Evolutionary conservation across 305 asterid species (phyloP).

Genomic region (Stenogyne calaminthoides): DNA sequence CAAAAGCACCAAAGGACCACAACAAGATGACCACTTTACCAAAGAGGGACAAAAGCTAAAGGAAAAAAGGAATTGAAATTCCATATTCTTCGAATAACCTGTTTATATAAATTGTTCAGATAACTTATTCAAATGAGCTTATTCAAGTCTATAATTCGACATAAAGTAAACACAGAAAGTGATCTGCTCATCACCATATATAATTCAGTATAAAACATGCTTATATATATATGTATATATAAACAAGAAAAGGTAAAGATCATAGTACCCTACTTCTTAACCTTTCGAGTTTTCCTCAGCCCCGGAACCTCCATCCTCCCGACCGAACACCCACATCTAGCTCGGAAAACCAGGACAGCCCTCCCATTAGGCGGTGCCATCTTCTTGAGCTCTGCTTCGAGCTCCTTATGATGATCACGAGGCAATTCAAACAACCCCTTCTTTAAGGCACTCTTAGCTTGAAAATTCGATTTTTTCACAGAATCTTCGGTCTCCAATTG

Average conservation of each 20-base stretch:
- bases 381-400: conserved; percentile 94
- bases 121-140: conserved; percentile 45
- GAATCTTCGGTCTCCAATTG: conserved; percentile 82
- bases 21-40: conserved; percentile 13
- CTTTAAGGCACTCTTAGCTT: conserved; percentile 38
- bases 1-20: conserved; percentile 30
- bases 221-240: background rate
- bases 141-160: conserved; percentile 37
- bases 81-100: conserved; percentile 26
- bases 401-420: conserved; percentile 74
- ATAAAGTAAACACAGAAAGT: conserved; percentile 26
- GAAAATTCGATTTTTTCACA: conserved; percentile 49
- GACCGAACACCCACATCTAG: conserved; percentile 88
- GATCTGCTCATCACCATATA: conserved; percentile 34
- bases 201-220: conserved; percentile 35
- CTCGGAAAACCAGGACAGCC: conserved; percentile 84
- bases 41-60: conserved; percentile 1
- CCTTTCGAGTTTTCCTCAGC: conserved; percentile 63
- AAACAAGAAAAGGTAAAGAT: conserved; percentile 20
- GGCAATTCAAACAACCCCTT: conserved; percentile 77
- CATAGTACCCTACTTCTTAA: conserved; percentile 59
- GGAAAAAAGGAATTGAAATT: conserved; percentile 23
- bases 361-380: conserved; percentile 94
- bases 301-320: conserved; percentile 94
- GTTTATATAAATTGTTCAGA: conserved; percentile 31